These are phyloP conservation scores for Eucalyptus pauciflora DNA, from an alignment of 345 rosid genomes.

Conservation along the genomic window DNA sequence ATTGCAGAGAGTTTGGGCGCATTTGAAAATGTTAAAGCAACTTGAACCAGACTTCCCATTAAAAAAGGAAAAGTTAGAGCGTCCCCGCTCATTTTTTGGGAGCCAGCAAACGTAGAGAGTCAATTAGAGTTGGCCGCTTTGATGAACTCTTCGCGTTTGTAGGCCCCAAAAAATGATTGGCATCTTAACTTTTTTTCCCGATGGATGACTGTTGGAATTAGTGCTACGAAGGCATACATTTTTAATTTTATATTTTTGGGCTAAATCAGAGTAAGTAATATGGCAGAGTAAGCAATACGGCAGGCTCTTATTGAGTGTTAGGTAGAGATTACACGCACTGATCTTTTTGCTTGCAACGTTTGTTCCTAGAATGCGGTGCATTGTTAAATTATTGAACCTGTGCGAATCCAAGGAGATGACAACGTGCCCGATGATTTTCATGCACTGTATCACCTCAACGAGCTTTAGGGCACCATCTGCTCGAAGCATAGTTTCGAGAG, in stretches of 20 bases:
- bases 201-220: not conserved
- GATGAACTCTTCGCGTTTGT: rapidly evolving
- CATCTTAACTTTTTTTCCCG: too few species aligned
- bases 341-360: too few species aligned
- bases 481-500: rapidly evolving
- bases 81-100: too few species aligned
- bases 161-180: too few species aligned
- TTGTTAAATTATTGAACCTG: not conserved
- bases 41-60: rapidly evolving
- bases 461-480: rapidly evolving
- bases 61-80: too few species aligned
- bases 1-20: not conserved
- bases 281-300: not conserved
- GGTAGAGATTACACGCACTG: not conserved
- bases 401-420: not conserved
- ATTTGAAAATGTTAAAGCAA: not conserved
- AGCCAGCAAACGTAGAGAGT: rapidly evolving
- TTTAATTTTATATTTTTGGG: not conserved
- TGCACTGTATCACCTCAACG: too few species aligned
- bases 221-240: not conserved
- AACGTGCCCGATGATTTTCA: too few species aligned
- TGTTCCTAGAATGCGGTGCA: too few species aligned
- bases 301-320: not conserved
- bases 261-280: not conserved
- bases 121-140: too few species aligned